These are phyloP conservation scores for Tetrapisispora fleetii DNA, from an alignment of 805 yeast genomes.

Conservation along the genomic window DNA sequence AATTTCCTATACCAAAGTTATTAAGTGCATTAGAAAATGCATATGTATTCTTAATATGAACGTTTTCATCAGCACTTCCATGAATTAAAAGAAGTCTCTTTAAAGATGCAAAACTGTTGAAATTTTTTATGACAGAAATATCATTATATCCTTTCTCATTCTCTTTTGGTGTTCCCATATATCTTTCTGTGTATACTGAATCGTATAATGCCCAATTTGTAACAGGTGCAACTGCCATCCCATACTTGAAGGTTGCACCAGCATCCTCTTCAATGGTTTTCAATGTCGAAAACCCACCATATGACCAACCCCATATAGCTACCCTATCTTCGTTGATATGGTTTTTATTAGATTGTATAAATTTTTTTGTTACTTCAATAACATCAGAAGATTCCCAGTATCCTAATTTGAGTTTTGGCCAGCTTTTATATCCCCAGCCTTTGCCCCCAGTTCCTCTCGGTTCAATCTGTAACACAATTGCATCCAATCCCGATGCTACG, in stretches of 20 bases:
- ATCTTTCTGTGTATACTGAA: slow-evolving; percentile 72
- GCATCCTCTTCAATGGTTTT: slow-evolving; percentile 63
- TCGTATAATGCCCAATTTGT: slow-evolving; percentile 71
- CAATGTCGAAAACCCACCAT: slow-evolving; percentile 70
- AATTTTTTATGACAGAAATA: slow-evolving; percentile 35
- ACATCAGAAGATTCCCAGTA: slow-evolving; percentile 72
- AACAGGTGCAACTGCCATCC: slow-evolving; percentile 80
- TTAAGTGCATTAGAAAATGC: slow-evolving; percentile 53
- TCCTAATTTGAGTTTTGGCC: slow-evolving; percentile 51
- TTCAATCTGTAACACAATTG: slow-evolving; percentile 57
- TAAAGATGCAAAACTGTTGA: slow-evolving; percentile 36
- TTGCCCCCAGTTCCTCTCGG: slow-evolving; percentile 79
- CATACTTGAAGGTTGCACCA: slow-evolving; percentile 56
- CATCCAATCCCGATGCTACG: slow-evolving; percentile 45
- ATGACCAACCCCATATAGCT: slow-evolving; percentile 85
- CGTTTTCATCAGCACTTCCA: slow-evolving; percentile 81
- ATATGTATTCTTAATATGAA: slow-evolving; percentile 63
- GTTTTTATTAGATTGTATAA: slow-evolving; percentile 32
- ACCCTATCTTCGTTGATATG: slow-evolving; percentile 45
- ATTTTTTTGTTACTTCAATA: slow-evolving; percentile 39
- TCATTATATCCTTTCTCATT: slow-evolving; percentile 41
- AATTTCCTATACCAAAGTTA: slow-evolving; percentile 47
- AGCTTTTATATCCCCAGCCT: slow-evolving; percentile 56
- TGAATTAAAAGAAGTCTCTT: slow-evolving; percentile 60
- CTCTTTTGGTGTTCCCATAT: slow-evolving; percentile 46